A percentile compares a stretch with the other conserved stretches of the same genome.
phyloP scores from a whole-genome alignment of 2,329 filamentous ascomycete species.

The Aspergillus pseudoglaucus region DNA sequence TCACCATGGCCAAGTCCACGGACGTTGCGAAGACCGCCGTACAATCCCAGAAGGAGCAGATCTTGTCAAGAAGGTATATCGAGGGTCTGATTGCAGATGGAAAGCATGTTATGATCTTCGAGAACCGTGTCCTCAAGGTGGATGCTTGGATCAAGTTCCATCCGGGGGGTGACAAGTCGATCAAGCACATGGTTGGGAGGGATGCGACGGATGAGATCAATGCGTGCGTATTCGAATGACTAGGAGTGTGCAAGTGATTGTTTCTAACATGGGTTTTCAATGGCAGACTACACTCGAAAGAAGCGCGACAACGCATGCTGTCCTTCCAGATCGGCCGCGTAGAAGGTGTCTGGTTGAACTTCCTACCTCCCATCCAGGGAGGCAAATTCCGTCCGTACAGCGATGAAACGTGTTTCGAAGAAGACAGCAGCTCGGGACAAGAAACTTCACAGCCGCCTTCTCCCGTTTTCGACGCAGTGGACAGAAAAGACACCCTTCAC shows the following conservation, averaged over 20 bases:
- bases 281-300: slow-evolving; percentile 69
- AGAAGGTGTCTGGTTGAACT: slow-evolving; percentile 78
- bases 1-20: slow-evolving; percentile 15
- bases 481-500: slow-evolving; percentile 31
- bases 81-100: slow-evolving; percentile 81
- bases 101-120: slow-evolving; percentile 70
- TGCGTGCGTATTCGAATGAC: slow-evolving; percentile 55
- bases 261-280: slow-evolving; percentile 13
- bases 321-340: slow-evolving; percentile 78
- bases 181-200: slow-evolving; percentile 85
- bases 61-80: slow-evolving; percentile 59
- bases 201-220: slow-evolving; percentile 94
- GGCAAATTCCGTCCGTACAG: slow-evolving; percentile 62
- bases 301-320: slow-evolving; percentile 69
- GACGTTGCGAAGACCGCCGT: slow-evolving; percentile 5
- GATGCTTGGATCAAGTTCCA: slow-evolving; percentile 87
- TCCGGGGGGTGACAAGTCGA: slow-evolving; percentile 84
- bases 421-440: slow-evolving; percentile 44
- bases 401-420: slow-evolving; percentile 37
- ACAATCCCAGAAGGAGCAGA: slow-evolving; percentile 37
- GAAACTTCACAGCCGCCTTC: slow-evolving; percentile 52
- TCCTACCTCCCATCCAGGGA: slow-evolving; percentile 84
- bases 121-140: slow-evolving; percentile 74
- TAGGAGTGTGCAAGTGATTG: slow-evolving; percentile 3
- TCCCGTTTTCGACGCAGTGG: slow-evolving; percentile 52